Evolutionary conservation across 2,329 filamentous ascomycete species (phyloP), one percentile per base, ranked within the genome.

Genomic region (Fusarium musae): DNA sequence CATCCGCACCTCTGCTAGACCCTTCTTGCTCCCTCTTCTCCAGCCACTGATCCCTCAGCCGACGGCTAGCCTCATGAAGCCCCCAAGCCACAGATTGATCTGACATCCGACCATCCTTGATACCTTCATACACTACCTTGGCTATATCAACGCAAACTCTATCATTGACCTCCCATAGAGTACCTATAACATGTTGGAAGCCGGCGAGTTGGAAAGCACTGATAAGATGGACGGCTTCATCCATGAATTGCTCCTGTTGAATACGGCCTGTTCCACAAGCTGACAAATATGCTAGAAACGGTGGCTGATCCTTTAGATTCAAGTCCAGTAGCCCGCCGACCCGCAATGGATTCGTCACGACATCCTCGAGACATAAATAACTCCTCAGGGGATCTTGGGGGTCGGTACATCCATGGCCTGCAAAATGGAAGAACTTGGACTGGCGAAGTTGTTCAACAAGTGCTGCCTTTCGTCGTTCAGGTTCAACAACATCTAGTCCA

Each of bases 1-100:
- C 34, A 3, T 1, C 9, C 1, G 0, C 7, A 3, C 50, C 23
- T 39, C 50, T 53, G 2, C 3, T 28, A 6, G 6, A 2, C 2
- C 23, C 34, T 28, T 28, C 17, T 39, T 53, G 13, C 5, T 28
- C 13, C 23, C 4, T 6, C 6, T 28, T 28, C 34, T 53, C 34
- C 13, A 53, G 34, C 50, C 50, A 39, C 7, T 10, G 4, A 9
- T 28, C 50, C 3, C 50, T 53, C 13, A 53, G 23, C 4, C 1
- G 23, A 12, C 19, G 19, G 4, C 50, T 28, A 9, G 5, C 50
- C 19, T n/a, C 23, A 17, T 53, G 34, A 16, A 53, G 32, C 19
- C 34, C 50, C 34, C 32, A 53, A 16, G 50, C 19, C 9, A 53
- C 50, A 28, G 34, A 39, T 5, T 12, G 3, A n/a, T 53, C 50